A percentile compares a stretch with the other conserved stretches of the same genome.
Evolutionary conservation across 148 eudicot species (phyloP).

Genomic region (Rhododendron molle): DNA sequence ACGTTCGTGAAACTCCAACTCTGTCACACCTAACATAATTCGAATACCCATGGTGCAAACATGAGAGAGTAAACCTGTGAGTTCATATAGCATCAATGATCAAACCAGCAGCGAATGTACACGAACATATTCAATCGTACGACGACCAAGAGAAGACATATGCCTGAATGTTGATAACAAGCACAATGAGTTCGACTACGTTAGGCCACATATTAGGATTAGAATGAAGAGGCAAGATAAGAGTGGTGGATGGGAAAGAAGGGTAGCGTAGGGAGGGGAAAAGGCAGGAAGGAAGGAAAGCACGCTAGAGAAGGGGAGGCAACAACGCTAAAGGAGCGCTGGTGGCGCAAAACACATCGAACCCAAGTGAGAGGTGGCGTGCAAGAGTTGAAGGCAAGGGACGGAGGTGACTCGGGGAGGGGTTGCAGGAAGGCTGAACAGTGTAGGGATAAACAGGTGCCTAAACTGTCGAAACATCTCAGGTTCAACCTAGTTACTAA

Average conservation of each 20-base stretch:
- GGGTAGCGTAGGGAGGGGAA: background rate
- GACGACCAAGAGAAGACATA: background rate
- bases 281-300: background rate
- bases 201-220: no score
- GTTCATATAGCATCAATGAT: no score
- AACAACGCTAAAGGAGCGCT: background rate
- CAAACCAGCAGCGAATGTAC: background rate
- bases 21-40: no score
- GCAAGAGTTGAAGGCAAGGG: background rate
- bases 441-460: background rate
- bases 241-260: no score
- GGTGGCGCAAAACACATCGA: background rate
- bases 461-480: background rate
- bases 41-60: no score
- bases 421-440: background rate
- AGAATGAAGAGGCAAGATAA: background rate
- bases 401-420: background rate
- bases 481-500: background rate
- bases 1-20: no score
- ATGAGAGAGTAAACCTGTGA: no score
- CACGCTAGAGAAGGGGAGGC: background rate
- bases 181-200: background rate
- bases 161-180: background rate
- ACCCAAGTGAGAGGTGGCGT: background rate
- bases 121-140: background rate